These are phyloP conservation scores for Colletotrichum sp. DNA, from an alignment of 2,329 filamentous ascomycete genomes.

Conservation along the genomic window DNA sequence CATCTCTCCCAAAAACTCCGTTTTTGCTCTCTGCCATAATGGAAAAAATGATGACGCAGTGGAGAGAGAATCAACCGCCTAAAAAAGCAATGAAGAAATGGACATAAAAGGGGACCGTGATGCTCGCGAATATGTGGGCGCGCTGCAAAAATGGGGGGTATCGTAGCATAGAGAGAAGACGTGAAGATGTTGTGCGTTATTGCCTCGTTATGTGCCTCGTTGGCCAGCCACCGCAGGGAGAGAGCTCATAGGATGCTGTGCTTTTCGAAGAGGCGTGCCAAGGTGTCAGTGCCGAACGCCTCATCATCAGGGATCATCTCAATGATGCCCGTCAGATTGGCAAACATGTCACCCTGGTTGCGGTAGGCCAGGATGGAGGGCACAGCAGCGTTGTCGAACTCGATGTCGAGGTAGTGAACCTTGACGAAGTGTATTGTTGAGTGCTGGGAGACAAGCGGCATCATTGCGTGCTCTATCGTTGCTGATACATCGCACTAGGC, in stretches of 20 bases:
- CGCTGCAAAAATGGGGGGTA: constrained; percentile 22
- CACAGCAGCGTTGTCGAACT: constrained; percentile 88
- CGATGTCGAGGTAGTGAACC: constrained; percentile 88
- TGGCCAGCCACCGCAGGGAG: not conserved
- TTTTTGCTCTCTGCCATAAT: not conserved
- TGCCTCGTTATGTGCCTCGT: not conserved
- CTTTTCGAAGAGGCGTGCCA: constrained; percentile 58
- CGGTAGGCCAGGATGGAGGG: constrained; percentile 90
- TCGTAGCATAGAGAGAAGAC: constrained; percentile 20
- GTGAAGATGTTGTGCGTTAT: not conserved
- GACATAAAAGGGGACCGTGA: not conserved
- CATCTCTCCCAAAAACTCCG: not conserved
- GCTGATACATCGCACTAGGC: constrained; percentile 77
- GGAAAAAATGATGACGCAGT: not conserved
- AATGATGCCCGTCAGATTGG: constrained; percentile 85
- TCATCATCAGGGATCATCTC: constrained; percentile 81
- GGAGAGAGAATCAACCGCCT: not conserved
- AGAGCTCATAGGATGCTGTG: constrained; percentile 54
- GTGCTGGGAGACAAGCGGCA: constrained; percentile 74
- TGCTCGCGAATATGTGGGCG: not conserved
- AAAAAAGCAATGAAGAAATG: not conserved
- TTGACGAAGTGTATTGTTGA: constrained; percentile 84
- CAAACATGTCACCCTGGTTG: constrained; percentile 86
- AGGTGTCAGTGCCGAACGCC: constrained; percentile 57
- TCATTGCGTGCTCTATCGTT: constrained; percentile 79